phyloP scores from a whole-genome alignment of 139 green algal species.

The Choricystis sp. region DNA sequence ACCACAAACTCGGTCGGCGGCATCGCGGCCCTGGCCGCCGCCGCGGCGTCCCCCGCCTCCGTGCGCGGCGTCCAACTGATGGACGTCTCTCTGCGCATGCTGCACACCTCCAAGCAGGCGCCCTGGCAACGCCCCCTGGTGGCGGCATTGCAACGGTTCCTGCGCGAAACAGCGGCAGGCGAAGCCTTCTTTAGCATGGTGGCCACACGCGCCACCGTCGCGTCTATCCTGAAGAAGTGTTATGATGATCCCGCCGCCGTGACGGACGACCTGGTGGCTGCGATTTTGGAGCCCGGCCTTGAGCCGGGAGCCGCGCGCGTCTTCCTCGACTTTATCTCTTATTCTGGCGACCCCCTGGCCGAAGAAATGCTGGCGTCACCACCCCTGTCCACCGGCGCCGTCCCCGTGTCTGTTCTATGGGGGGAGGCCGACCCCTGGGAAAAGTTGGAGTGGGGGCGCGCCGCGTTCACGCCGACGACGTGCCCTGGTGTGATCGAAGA shows the following conservation, averaged over 20 bases:
- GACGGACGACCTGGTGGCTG: slow-evolving; percentile 80
- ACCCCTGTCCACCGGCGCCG: slow-evolving; percentile 1
- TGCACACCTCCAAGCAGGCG: slow-evolving; percentile 33
- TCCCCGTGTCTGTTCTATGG: slow-evolving; percentile 79
- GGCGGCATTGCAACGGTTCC: slow-evolving; percentile 44
- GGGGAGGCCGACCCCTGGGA: slow-evolving; percentile 82
- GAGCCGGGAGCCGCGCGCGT: slow-evolving; percentile 70
- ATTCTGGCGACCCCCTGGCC: slow-evolving; percentile 72
- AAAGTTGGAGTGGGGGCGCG: slow-evolving; percentile 47
- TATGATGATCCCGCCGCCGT: slow-evolving; percentile 67
- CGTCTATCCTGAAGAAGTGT: slow-evolving; percentile 72
- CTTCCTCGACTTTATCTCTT: slow-evolving; percentile 98
- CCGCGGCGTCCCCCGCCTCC: slow-evolving; percentile 26
- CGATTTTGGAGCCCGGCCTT: slow-evolving; percentile 77
- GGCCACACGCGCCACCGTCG: slow-evolving; percentile 48
- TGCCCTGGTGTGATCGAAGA: slow-evolving; percentile 38
- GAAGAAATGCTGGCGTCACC: slow-evolving; percentile 60
- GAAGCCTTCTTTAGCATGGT: slow-evolving; percentile 56
- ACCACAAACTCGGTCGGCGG: slow-evolving; percentile 81
- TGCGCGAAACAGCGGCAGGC: slow-evolving; percentile 53
- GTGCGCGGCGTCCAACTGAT: slow-evolving; percentile 56
- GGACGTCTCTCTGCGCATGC: slow-evolving; percentile 63
- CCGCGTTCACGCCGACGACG: background rate
- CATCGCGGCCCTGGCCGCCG: slow-evolving; percentile 40
- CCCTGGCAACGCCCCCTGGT: slow-evolving; percentile 45